Evolutionary conservation across 805 yeast species (phyloP).

Genomic region (Cyberlindnera nakhonratchasimensis): DNA sequence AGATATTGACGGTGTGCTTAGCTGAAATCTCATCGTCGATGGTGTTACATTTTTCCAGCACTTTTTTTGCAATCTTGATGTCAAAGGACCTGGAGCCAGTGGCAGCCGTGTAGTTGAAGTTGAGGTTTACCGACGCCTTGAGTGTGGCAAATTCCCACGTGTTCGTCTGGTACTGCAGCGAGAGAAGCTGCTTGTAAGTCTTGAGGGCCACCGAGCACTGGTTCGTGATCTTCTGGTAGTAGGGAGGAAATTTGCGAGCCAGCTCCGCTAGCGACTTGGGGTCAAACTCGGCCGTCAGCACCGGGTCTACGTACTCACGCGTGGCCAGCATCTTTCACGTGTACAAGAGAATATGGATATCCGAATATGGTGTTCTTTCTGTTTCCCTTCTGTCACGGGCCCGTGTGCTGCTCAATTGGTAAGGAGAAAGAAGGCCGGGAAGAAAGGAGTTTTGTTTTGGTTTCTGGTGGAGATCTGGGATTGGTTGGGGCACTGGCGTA

Average conservation of each 20-base stretch:
- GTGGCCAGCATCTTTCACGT: too few species aligned
- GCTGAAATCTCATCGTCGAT: slow-evolving; percentile 40
- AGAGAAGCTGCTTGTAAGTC: slow-evolving; percentile 27
- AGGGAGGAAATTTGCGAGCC: slow-evolving; percentile 13
- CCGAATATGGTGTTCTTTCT: background rate
- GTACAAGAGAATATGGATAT: too few species aligned
- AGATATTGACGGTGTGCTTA: slow-evolving; percentile 42
- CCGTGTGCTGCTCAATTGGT: too few species aligned
- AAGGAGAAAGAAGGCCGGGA: background rate
- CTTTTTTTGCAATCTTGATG: slow-evolving; percentile 50
- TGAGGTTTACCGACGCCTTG: slow-evolving; percentile 27
- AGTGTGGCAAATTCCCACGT: slow-evolving; percentile 34
- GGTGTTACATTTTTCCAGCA: slow-evolving; percentile 47
- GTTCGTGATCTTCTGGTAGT: slow-evolving; percentile 19
- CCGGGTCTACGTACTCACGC: slow-evolving; percentile 19
- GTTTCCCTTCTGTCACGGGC: too few species aligned
- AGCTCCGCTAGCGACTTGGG: slow-evolving; percentile 12
- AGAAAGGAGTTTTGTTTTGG: background rate
- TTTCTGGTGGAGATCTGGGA: too few species aligned
- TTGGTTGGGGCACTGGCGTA: too few species aligned
- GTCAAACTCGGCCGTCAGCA: slow-evolving; percentile 15
- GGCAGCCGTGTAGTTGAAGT: slow-evolving; percentile 26
- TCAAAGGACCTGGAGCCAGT: slow-evolving; percentile 39
- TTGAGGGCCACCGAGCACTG: slow-evolving; percentile 29
- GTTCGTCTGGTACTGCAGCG: slow-evolving; percentile 27